phyloP scores from a whole-genome alignment of 306 rosid species.

The Chamaecrista fasciculata region DNA sequence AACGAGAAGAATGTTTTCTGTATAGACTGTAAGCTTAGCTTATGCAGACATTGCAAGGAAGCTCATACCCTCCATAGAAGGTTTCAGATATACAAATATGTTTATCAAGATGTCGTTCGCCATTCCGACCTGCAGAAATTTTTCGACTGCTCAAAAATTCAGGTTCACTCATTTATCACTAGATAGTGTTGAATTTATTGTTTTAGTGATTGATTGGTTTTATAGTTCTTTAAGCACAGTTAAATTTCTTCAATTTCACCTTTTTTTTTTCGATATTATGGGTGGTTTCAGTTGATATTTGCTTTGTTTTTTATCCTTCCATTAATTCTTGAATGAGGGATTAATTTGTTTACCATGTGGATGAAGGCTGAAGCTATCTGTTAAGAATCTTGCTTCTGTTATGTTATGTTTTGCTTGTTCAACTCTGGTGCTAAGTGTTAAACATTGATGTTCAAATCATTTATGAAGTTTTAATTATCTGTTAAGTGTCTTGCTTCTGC shows the following conservation, averaged over 20 bases:
- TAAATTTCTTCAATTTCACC: constrained; percentile 1
- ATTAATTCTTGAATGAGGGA: neutral
- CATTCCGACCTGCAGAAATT: constrained; percentile 67
- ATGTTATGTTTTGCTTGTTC: constrained; percentile 17
- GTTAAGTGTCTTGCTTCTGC: too few relatives aligned
- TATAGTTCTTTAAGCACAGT: neutral
- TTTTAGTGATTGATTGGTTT: neutral
- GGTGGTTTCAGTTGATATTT: neutral
- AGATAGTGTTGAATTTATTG: constrained; percentile 21
- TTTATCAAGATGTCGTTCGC: constrained; percentile 81
- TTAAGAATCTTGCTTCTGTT: neutral
- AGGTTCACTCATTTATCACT: constrained; percentile 47
- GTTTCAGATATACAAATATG: constrained; percentile 83
- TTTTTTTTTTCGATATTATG: neutral
- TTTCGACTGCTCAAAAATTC: constrained; percentile 82
- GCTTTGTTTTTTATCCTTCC: too few relatives aligned
- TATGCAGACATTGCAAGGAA: constrained; percentile 74
- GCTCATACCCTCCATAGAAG: constrained; percentile 68
- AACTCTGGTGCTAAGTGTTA: neutral
- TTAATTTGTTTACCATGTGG: neutral
- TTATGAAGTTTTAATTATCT: neutral
- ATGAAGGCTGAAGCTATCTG: neutral
- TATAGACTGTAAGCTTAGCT: constrained; percentile 62
- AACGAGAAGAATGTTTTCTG: constrained; percentile 80
- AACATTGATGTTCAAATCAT: neutral